Conservation (phyloP, 1,284 basidiomycete species). For the Schizophyllum amplum region DNA sequence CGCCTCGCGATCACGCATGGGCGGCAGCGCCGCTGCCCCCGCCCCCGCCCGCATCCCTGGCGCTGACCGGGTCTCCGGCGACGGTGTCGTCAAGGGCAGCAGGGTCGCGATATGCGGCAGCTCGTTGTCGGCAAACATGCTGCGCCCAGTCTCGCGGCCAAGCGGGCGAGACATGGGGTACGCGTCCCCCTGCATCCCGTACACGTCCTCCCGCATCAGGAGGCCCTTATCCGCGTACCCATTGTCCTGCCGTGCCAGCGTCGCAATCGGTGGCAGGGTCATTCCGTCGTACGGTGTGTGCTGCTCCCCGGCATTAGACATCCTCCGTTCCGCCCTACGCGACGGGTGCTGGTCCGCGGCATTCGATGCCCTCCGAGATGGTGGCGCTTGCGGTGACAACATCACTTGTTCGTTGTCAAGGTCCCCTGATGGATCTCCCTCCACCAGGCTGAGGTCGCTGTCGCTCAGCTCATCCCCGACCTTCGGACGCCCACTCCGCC, state of each 20-base stretch:
- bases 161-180: too few species aligned
- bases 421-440: slow-evolving; percentile 40
- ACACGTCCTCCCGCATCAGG: slow-evolving; percentile 13
- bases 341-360: slow-evolving; percentile 4
- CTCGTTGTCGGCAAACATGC: slow-evolving; percentile 49
- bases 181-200: background rate
- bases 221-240: slow-evolving; percentile 7
- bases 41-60: slow-evolving; percentile 32
- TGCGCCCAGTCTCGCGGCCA: too few species aligned
- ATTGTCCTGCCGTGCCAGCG: background rate
- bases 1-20: background rate
- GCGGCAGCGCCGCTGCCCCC: background rate
- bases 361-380: slow-evolving; percentile 16
- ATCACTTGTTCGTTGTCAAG: slow-evolving; percentile 28
- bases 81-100: slow-evolving; percentile 43
- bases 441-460: slow-evolving; percentile 55
- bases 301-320: background rate
- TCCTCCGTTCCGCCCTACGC: background rate
- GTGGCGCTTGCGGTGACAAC: slow-evolving; percentile 19
- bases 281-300: slow-evolving; percentile 11
- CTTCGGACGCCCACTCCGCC: slow-evolving; percentile 48
- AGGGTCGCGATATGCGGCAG: slow-evolving; percentile 65
- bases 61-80: slow-evolving; percentile 47
- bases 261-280: slow-evolving; percentile 13
- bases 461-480: slow-evolving; percentile 64